Evolutionary conservation across 768 basidiomycete species (phyloP).

Genomic region (Mycena galopus): DNA sequence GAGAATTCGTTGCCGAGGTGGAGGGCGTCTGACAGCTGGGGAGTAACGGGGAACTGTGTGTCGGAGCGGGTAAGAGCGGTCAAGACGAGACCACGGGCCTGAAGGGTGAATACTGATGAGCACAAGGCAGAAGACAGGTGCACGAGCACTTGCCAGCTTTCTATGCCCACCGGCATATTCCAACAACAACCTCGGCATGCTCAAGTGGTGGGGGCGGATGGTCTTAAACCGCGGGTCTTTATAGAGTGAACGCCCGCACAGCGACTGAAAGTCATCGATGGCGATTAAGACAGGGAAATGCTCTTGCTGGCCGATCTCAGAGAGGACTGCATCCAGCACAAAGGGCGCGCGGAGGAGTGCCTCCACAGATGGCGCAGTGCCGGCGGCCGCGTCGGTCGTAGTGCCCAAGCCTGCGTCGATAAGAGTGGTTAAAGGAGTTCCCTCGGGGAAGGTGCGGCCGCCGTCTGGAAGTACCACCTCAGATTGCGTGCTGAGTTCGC

Average conservation of each 20-base stretch:
- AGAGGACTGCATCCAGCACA: slow-evolving; percentile 70
- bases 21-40: slow-evolving; percentile 77
- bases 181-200: slow-evolving; percentile 81
- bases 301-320: slow-evolving; percentile 73
- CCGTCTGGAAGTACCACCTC: slow-evolving; percentile 38
- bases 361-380: background rate
- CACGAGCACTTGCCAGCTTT: slow-evolving; percentile 66
- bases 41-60: slow-evolving; percentile 66
- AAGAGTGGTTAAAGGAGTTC: slow-evolving; percentile 66
- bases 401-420: slow-evolving; percentile 71
- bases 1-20: slow-evolving; percentile 52
- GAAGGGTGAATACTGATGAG: background rate
- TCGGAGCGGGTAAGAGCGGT: slow-evolving; percentile 77
- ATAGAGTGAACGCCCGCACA: slow-evolving; percentile 79
- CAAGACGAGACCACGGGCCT: slow-evolving; percentile 81
- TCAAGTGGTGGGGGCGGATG: slow-evolving; percentile 83
- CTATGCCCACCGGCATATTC: slow-evolving; percentile 83
- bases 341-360: slow-evolving; percentile 57
- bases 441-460: slow-evolving; percentile 54
- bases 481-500: slow-evolving; percentile 55
- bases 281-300: slow-evolving; percentile 88
- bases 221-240: slow-evolving; percentile 77
- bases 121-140: background rate
- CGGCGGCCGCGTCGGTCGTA: slow-evolving; percentile 40
- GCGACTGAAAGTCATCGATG: slow-evolving; percentile 88